Conservation (phyloP, 306 rosid genomes). For the Sesbania bispinosa region DNA sequence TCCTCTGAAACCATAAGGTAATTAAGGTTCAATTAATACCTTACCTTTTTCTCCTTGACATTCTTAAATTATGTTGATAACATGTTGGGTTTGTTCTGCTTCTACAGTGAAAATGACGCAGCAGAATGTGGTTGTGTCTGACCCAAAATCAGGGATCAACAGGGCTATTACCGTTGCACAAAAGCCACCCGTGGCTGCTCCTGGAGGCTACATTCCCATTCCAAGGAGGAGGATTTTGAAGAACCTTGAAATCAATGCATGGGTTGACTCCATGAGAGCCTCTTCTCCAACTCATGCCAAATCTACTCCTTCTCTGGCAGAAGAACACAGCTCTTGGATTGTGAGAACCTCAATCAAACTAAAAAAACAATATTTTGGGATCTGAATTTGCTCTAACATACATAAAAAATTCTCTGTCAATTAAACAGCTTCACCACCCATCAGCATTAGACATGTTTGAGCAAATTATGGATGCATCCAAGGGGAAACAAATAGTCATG, state of each 20-base stretch:
- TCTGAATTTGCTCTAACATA: neutral
- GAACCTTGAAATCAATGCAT: constrained; percentile 62
- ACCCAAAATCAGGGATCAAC: constrained; percentile 36
- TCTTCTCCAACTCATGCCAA: constrained; percentile 67
- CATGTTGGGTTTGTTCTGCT: neutral
- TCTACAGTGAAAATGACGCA: constrained; percentile 61
- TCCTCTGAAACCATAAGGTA: no score
- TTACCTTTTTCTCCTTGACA: no score
- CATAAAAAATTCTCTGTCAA: neutral
- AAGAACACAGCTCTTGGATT: constrained; percentile 56
- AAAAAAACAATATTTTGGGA: neutral
- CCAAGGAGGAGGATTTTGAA: constrained; percentile 42
- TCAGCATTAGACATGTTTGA: constrained; percentile 79
- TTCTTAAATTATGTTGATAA: no score
- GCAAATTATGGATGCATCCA: constrained; percentile 60
- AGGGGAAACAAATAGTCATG: constrained; percentile 79
- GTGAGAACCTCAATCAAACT: constrained; percentile 36
- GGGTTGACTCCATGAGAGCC: constrained; percentile 84
- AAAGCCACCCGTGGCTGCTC: constrained; percentile 40
- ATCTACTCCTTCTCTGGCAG: constrained; percentile 38
- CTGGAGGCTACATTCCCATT: constrained; percentile 56
- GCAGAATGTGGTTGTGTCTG: constrained; percentile 64
- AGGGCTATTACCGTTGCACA: no score
- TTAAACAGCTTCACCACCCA: constrained; percentile 56
- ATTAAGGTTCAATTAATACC: no score